Evolutionary conservation across 192 early-diverging fungal genomes (phyloP).

Genomic region (Cetraspora pellucida): DNA sequence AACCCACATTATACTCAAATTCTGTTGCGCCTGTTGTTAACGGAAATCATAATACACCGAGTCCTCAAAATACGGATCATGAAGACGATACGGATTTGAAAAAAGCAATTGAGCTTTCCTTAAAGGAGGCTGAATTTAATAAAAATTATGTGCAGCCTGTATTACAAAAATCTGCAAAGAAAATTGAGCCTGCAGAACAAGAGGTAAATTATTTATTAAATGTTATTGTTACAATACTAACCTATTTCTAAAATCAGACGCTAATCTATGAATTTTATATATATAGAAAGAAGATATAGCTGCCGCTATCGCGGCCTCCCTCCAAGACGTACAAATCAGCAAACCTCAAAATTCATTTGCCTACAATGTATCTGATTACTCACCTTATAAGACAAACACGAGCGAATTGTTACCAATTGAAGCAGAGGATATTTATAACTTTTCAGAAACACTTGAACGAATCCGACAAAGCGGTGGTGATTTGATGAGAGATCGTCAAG

Average conservation of each 20-base stretch:
- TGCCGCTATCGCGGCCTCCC: slow-evolving; percentile 79
- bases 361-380: neutral
- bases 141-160: slow-evolving; percentile 52
- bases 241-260: neutral
- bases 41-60: neutral
- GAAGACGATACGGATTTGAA: slow-evolving; percentile 88
- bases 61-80: slow-evolving; percentile 7
- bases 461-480: slow-evolving; percentile 80
- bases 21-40: slow-evolving; percentile 4
- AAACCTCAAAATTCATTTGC: neutral
- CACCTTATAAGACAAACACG: slow-evolving; percentile 4
- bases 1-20: slow-evolving; percentile 22
- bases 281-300: slow-evolving; percentile 63
- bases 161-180: slow-evolving; percentile 7
- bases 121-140: slow-evolving; percentile 71
- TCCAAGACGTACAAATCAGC: slow-evolving; percentile 60
- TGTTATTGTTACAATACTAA: neutral
- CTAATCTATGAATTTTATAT: neutral
- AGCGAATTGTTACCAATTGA: slow-evolving; percentile 76
- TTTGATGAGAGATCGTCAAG: slow-evolving; percentile 73
- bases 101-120: slow-evolving; percentile 88
- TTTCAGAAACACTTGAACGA: slow-evolving; percentile 82
- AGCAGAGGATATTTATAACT: slow-evolving; percentile 87
- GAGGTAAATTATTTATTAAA: neutral
- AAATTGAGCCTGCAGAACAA: slow-evolving; percentile 15